These are phyloP conservation scores for Coemansia sp. DNA, from an alignment of 192 early-diverging fungal species.

Conservation along the genomic window DNA sequence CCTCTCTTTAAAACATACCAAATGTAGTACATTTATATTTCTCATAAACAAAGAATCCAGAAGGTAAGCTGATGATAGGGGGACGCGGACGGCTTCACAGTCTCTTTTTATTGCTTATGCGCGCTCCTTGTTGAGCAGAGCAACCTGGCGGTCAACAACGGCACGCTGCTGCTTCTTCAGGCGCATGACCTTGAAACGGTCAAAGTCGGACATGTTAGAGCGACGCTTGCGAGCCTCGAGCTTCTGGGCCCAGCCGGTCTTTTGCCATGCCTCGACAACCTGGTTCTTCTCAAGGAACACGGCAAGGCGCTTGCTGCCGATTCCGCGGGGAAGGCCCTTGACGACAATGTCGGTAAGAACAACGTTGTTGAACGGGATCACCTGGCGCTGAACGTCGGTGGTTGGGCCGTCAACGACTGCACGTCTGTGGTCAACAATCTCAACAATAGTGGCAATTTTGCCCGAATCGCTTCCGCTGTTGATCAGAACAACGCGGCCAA, in stretches of 20 bases:
- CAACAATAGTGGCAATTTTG: constrained; percentile 98
- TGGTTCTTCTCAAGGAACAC: constrained; percentile 85
- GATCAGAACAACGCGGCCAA: constrained; percentile 97
- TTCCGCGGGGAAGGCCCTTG: constrained; percentile 79
- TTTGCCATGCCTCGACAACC: constrained; percentile 74
- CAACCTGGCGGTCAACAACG: constrained; percentile 50
- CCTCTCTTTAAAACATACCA: background rate
- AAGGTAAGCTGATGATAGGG: background rate
- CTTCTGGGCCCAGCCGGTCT: constrained; percentile 98
- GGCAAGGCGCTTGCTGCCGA: constrained; percentile 73
- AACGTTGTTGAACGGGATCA: constrained; percentile 85
- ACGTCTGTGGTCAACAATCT: constrained; percentile 99
- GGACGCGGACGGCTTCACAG: too few species aligned
- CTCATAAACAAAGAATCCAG: constrained; percentile 4
- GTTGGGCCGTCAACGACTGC: constrained; percentile 97
- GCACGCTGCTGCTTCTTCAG: constrained; percentile 79
- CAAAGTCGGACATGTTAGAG: constrained; percentile 86
- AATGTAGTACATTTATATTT: constrained; percentile 6
- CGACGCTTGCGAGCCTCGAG: constrained; percentile 77
- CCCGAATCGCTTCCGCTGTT: constrained; percentile 93
- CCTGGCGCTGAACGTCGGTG: constrained; percentile 88
- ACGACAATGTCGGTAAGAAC: constrained; percentile 89
- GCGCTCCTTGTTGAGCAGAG: constrained; percentile 51
- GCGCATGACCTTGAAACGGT: constrained; percentile 97
- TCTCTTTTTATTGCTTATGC: constrained; percentile 24